Evolutionary conservation across 257 asterid genomes (phyloP).

Genomic region (Solanum arcanum): DNA sequence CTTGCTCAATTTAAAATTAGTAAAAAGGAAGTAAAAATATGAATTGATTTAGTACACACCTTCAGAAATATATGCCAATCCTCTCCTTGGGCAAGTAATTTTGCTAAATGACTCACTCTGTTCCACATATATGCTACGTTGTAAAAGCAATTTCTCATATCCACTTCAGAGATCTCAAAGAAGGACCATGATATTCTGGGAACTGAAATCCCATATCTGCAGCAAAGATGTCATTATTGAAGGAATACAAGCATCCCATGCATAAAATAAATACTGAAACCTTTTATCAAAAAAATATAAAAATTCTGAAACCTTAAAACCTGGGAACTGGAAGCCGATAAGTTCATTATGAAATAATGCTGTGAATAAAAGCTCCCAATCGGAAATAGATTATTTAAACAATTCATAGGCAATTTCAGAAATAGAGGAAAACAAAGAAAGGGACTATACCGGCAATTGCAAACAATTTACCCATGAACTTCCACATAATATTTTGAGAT

Average conservation of each 20-base stretch:
- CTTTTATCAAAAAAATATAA: neutral
- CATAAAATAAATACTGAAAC: neutral
- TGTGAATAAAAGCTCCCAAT: neutral
- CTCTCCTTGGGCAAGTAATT: conserved; percentile 65
- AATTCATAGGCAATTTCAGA: neutral
- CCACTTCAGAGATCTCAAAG: conserved; percentile 80
- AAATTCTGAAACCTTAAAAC: neutral
- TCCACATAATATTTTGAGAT: neutral
- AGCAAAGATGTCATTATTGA: neutral
- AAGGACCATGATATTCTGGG: conserved; percentile 56
- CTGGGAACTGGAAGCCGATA: neutral
- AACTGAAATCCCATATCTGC: conserved; percentile 44
- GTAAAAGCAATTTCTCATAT: conserved; percentile 40
- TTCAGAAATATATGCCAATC: conserved; percentile 70
- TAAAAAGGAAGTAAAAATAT: neutral
- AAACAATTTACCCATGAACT: neutral
- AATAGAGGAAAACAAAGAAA: neutral
- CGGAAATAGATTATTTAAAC: neutral
- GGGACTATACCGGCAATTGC: neutral
- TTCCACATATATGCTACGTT: conserved; percentile 45
- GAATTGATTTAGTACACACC: conserved; percentile 20
- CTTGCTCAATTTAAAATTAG: neutral
- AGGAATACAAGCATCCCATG: neutral
- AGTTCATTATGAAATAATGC: neutral
- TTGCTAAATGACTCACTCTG: conserved; percentile 33